Evolutionary conservation across 345 rosid species (phyloP).

Genomic region (Durio zibethinus): DNA sequence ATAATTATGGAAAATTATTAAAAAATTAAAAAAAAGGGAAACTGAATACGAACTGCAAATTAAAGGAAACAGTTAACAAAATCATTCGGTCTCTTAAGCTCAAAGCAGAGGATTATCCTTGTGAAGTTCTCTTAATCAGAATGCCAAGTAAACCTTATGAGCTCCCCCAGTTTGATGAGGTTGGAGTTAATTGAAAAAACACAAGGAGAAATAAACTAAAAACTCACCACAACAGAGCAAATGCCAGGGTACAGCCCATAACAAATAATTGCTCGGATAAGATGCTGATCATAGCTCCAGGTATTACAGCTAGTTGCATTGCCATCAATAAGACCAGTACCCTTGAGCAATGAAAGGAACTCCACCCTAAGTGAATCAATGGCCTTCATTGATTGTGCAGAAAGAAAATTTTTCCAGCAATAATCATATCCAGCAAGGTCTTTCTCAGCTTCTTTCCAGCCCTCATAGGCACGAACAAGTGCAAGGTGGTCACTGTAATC

Average conservation of each 20-base stretch:
- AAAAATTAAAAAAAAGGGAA: background rate
- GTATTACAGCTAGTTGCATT: conserved; percentile 42
- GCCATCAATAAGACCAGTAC: conserved; percentile 65
- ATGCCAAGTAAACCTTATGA: background rate
- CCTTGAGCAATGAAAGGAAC: conserved; percentile 75
- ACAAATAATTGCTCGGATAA: conserved; percentile 79
- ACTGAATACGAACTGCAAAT: background rate
- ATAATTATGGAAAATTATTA: conserved; percentile 11
- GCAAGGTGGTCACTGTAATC: conserved; percentile 91
- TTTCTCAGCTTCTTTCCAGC: conserved; percentile 80
- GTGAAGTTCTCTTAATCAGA: conserved; percentile 1
- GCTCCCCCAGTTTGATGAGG: background rate
- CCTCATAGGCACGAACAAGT: conserved; percentile 78
- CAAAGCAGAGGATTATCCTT: background rate
- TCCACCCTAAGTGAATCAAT: conserved; percentile 85
- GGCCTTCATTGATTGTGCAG: conserved; percentile 81
- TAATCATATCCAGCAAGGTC: conserved; percentile 69
- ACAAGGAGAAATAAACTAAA: conserved; percentile 4
- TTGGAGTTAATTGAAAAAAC: background rate
- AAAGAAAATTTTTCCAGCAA: conserved; percentile 92
- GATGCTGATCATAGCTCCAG: conserved; percentile 55
- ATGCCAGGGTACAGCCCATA: conserved; percentile 85
- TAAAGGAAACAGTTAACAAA: background rate
- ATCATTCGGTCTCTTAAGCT: background rate
- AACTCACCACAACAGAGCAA: conserved; percentile 84